phyloP scores from a whole-genome alignment of 106 monocot species.

The Ottelia alismoides region DNA sequence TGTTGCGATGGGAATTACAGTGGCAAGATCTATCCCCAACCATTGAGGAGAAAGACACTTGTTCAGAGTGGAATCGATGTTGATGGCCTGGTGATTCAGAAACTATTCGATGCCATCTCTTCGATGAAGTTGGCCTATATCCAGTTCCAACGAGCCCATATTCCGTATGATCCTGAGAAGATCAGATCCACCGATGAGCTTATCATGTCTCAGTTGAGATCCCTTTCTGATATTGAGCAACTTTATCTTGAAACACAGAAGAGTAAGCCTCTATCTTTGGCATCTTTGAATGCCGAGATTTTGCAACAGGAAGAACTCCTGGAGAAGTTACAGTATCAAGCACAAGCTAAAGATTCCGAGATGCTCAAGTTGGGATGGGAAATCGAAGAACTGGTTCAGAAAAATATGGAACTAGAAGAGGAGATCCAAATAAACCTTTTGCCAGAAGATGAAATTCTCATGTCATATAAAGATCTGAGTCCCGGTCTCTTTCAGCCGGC shows the following conservation, averaged over 20 bases:
- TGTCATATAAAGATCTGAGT: constrained; percentile 14
- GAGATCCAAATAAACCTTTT: constrained; percentile 19
- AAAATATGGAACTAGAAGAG: constrained; percentile 32
- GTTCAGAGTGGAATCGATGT: background rate
- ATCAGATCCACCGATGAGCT: constrained; percentile 39
- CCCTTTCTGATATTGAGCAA: constrained; percentile 25
- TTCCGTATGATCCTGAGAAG: constrained; percentile 59
- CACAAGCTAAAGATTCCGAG: constrained; percentile 24
- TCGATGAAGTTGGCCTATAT: constrained; percentile 62
- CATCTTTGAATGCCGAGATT: constrained; percentile 13
- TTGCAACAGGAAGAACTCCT: constrained; percentile 21
- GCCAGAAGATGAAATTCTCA: constrained; percentile 19
- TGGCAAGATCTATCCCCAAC: constrained; percentile 26
- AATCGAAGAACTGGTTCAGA: constrained; percentile 18
- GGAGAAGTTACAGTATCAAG: constrained; percentile 20
- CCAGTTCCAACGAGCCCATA: constrained; percentile 55
- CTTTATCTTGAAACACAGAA: constrained; percentile 23
- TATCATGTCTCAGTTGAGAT: constrained; percentile 40
- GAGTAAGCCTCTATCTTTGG: constrained; percentile 13
- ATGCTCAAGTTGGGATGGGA: constrained; percentile 25
- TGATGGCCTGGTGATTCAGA: constrained; percentile 17
- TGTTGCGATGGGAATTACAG: constrained; percentile 8
- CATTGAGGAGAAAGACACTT: background rate
- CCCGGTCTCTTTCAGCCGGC: constrained; percentile 24
- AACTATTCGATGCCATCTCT: constrained; percentile 33